A percentile compares a stretch with the other conserved stretches of the same genome.
Conservation (phyloP, 495 filamentous ascomycete species). For the Hyaloscypha finlandica region DNA sequence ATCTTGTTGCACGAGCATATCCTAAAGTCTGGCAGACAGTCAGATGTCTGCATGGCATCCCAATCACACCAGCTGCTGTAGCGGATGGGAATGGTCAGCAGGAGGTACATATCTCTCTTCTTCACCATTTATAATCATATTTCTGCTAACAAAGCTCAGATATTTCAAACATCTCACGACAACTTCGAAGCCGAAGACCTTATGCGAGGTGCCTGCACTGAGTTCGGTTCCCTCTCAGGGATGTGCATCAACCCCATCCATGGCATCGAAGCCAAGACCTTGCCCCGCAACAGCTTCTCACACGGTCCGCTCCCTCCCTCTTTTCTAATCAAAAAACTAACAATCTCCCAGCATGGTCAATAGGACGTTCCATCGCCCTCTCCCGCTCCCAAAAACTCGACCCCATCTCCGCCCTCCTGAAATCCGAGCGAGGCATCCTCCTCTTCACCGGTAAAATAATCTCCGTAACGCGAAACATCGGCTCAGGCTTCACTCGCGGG, state of each 20-base stretch:
- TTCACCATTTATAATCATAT: not conserved
- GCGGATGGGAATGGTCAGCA: conserved; percentile 49
- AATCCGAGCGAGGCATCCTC: conserved; percentile 36
- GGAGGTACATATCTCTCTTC: conserved; percentile 30
- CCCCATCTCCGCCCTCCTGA: conserved; percentile 48
- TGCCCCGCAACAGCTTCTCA: conserved; percentile 28
- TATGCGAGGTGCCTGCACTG: conserved; percentile 27
- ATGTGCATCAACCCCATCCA: conserved; percentile 31
- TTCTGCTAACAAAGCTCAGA: conserved; percentile 11
- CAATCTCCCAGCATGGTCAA: conserved; percentile 41
- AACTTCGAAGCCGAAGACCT: conserved; percentile 28
- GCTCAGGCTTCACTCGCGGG: conserved; percentile 30
- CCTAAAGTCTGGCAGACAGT: conserved; percentile 58
- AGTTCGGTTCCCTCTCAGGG: conserved; percentile 34
- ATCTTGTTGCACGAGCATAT: conserved; percentile 57
- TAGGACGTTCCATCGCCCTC: conserved; percentile 47
- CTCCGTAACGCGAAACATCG: conserved; percentile 27
- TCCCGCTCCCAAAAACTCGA: conserved; percentile 39
- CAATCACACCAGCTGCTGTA: conserved; percentile 25
- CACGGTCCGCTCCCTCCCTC: conserved; percentile 17
- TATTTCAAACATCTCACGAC: conserved; percentile 35
- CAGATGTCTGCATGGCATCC: conserved; percentile 45
- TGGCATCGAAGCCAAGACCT: conserved; percentile 27
- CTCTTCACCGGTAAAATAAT: conserved; percentile 33
- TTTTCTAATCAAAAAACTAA: not conserved